Evolutionary conservation across 179 eudicot species (phyloP).

Genomic region (Patellifolia procumbens): DNA sequence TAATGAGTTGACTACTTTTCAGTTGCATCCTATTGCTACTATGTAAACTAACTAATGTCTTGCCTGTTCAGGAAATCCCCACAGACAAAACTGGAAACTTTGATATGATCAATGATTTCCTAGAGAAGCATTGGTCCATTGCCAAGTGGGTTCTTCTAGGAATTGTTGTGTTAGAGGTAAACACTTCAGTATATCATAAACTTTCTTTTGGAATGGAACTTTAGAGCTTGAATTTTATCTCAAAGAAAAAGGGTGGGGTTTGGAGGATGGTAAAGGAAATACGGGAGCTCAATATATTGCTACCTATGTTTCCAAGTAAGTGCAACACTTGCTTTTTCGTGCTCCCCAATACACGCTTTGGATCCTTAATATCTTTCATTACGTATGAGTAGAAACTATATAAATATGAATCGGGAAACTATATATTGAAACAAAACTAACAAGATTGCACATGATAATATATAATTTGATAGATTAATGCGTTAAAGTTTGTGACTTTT

Average conservation of each 20-base stretch:
- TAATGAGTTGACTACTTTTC: constrained; percentile 9
- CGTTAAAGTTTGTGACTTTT: too few relatives aligned
- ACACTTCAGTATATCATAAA: not conserved
- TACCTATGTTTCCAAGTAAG: too few relatives aligned
- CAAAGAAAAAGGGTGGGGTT: not conserved
- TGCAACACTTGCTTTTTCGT: too few relatives aligned
- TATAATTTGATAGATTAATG: too few relatives aligned
- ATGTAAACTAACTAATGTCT: not conserved
- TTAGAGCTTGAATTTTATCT: not conserved
- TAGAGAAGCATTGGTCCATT: constrained; percentile 70
- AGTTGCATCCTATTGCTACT: not conserved
- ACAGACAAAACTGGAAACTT: constrained; percentile 84
- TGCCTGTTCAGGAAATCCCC: constrained; percentile 63
- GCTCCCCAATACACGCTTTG: too few relatives aligned
- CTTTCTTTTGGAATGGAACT: constrained; percentile 14
- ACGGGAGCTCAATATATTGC: not conserved
- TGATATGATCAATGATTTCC: constrained; percentile 64
- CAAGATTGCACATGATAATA: too few relatives aligned
- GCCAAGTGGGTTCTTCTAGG: constrained; percentile 93
- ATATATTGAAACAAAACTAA: too few relatives aligned
- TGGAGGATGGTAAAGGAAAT: not conserved
- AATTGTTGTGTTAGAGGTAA: constrained; percentile 81
- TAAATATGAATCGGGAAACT: too few relatives aligned
- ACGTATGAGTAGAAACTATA: too few relatives aligned
- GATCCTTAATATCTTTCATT: too few relatives aligned